Evolutionary conservation across 2,329 filamentous ascomycete species (phyloP), one percentile per base, ranked within the genome.

Genomic region (Trichophyton verrucosum): DNA sequence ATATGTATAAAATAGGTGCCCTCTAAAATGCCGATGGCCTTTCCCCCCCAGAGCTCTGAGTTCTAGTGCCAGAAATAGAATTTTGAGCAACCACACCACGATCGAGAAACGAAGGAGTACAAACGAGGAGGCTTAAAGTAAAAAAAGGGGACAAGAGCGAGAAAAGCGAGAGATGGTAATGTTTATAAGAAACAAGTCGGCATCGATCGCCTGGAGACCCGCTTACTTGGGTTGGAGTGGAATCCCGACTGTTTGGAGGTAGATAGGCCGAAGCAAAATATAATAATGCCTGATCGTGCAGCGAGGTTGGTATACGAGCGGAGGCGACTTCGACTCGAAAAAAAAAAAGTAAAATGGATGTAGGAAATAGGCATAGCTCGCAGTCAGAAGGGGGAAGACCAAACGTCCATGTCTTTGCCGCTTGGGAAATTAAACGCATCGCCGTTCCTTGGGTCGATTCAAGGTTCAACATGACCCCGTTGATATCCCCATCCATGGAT

Each of bases 401-500:
- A 53, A 53, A 53, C 47, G 24, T 53, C 47, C 15, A 33, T 44
- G n/a, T 27, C 27, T 33, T 33, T 55, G 46, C 46, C 46, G 24
- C 51, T 55, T 55, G 27, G 27, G 24, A 36, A 55, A 55, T 33
- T 55, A 55, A 36, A 33, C 24, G 24, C 51, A 38, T n/a, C 27
- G n/a, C 8, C 9, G 24, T 36, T 36, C 51, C 51, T n/a, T 36
- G 30, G 51, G 27, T 55, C 27, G 51, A 44, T 36, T 55, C 51
- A 55, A 55, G 51, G 51, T 55, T 36, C 51, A 55, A 36, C 33
- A 55, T 55, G 51, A 55, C 51, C 51, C 51, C 51, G 51, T 55
- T 36, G 51, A 36, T 55, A 55, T 13, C 40, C 40, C 40, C 40
- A 44, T 55, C 51, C 51, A 55, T 24, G 27, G 17, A 36, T 24